phyloP scores from a whole-genome alignment of 2,329 filamentous ascomycete genomes.

The Cytospora leucostoma region DNA sequence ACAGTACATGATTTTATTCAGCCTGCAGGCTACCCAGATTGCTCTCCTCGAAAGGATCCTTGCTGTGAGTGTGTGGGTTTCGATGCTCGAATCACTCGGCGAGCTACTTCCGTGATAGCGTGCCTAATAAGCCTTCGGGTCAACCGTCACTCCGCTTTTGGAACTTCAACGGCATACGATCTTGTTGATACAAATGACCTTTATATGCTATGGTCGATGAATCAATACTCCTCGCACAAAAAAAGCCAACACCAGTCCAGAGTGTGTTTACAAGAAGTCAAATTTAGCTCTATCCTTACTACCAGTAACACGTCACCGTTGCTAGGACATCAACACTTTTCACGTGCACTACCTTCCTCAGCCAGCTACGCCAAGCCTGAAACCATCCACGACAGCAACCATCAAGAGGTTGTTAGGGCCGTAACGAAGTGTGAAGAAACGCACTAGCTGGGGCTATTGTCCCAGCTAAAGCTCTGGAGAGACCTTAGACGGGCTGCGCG shows the following conservation, averaged over 20 bases:
- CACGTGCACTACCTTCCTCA: no score
- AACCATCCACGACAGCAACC: not conserved
- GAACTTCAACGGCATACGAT: not conserved
- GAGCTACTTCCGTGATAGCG: no score
- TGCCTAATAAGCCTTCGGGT: not conserved
- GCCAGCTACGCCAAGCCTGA: not conserved
- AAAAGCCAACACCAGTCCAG: not conserved
- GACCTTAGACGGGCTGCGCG: slow-evolving; percentile 6
- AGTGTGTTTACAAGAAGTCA: not conserved
- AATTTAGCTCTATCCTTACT: not conserved
- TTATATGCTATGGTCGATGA: no score
- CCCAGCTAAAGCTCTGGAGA: not conserved
- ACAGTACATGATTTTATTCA: no score
- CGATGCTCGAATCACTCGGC: not conserved
- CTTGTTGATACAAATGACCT: not conserved
- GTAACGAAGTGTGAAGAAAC: not conserved
- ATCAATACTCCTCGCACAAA: not conserved
- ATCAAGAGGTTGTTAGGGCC: not conserved
- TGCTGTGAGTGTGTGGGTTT: no score
- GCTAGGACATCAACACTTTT: not conserved
- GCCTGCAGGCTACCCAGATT: no score
- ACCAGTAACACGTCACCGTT: not conserved
- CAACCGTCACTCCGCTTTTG: not conserved
- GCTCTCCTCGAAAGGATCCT: no score
- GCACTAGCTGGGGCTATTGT: not conserved